Conservation (phyloP, 306 rosid species). For the Fagus sylvatica region DNA sequence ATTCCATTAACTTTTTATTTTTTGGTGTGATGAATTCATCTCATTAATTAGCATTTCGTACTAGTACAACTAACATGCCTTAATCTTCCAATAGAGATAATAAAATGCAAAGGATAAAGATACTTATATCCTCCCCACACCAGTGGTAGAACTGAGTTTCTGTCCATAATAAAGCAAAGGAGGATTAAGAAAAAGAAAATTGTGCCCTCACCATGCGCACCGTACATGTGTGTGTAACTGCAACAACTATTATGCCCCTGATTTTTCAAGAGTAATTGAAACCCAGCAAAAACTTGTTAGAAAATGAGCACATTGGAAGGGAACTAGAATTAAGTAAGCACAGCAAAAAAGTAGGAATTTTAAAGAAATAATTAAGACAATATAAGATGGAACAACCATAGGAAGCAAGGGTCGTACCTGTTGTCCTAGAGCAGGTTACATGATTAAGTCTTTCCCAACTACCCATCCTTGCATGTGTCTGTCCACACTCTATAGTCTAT, state of each 20-base stretch:
- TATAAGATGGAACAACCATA: background rate
- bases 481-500: too few species aligned
- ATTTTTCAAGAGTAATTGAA: background rate
- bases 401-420: background rate
- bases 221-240: background rate
- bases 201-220: background rate
- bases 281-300: background rate
- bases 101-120: too few species aligned
- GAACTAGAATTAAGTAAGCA: background rate
- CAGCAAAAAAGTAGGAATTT: background rate
- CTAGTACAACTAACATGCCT: background rate
- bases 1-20: too few species aligned
- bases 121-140: too few species aligned
- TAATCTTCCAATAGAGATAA: background rate
- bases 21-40: too few species aligned
- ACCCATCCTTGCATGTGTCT: slow-evolving; percentile 6
- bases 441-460: background rate
- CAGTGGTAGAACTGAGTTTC: too few species aligned
- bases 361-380: background rate
- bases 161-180: background rate
- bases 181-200: background rate
- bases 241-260: background rate
- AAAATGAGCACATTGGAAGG: background rate
- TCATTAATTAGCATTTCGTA: background rate
- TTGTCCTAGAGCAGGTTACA: background rate